These are phyloP conservation scores for Aureobasidium musti DNA, from an alignment of 2,329 filamentous ascomycete genomes.

Conservation along the genomic window DNA sequence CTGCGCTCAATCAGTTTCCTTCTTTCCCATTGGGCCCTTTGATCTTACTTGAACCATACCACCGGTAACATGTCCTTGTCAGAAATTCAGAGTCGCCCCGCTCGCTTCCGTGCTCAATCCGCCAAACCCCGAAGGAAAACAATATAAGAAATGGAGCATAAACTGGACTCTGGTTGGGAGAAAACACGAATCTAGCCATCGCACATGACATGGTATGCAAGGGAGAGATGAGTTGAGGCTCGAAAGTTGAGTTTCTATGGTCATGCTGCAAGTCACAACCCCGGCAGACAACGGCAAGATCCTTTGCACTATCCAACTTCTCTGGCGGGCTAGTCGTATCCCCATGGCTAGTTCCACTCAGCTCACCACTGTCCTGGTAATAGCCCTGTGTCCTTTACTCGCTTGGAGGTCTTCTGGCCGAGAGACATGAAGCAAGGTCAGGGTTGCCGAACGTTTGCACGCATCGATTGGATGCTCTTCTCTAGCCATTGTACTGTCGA, in stretches of 20 bases:
- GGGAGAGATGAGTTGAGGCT: neutral
- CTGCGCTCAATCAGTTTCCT: neutral
- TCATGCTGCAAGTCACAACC: neutral
- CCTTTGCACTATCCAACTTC: neutral
- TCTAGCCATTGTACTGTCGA: neutral
- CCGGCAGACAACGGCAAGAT: neutral
- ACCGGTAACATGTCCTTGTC: conserved; percentile 8
- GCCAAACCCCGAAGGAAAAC: neutral
- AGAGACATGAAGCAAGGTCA: neutral
- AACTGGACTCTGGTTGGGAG: neutral
- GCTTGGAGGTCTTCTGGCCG: neutral
- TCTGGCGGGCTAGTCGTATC: neutral
- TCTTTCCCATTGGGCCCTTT: neutral
- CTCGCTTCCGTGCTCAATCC: neutral
- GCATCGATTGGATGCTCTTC: neutral
- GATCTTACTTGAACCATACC: conserved; percentile 7
- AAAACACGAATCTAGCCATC: neutral
- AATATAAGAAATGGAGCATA: neutral
- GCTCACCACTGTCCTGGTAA: conserved; percentile 7
- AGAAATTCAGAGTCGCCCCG: neutral
- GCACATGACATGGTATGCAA: neutral
- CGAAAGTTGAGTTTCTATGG: neutral
- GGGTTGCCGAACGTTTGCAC: neutral
- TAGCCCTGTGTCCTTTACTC: neutral
- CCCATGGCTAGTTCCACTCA: conserved; percentile 3